These are phyloP conservation scores for Fusarium mexicanum DNA, from an alignment of 2,329 filamentous ascomycete genomes.

Conservation along the genomic window DNA sequence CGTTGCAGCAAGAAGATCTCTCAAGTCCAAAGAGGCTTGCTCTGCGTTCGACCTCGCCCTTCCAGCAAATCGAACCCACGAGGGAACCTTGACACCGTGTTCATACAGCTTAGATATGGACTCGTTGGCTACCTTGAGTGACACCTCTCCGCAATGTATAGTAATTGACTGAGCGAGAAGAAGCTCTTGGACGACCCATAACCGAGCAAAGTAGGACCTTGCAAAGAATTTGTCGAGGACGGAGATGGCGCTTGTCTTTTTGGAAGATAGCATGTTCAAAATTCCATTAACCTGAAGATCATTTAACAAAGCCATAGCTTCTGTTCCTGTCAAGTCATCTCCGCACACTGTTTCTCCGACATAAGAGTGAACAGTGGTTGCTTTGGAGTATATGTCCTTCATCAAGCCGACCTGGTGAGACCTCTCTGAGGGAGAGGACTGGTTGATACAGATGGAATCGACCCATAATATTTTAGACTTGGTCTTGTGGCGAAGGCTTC, in stretches of 20 bases:
- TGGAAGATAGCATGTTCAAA: rapidly evolving
- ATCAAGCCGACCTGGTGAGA: not conserved
- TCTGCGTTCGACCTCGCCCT: rapidly evolving
- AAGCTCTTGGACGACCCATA: not conserved
- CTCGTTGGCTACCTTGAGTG: not conserved
- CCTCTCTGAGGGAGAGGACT: not conserved
- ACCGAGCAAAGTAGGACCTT: not conserved
- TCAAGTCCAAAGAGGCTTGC: rapidly evolving
- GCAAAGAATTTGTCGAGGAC: not conserved
- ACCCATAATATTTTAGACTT: not conserved
- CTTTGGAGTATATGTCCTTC: not conserved
- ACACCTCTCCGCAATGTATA: rapidly evolving
- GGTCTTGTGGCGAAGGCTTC: not conserved
- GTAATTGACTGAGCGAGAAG: not conserved
- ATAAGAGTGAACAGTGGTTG: not conserved
- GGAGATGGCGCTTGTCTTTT: rapidly evolving
- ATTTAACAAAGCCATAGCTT: not conserved
- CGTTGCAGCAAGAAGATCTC: not conserved
- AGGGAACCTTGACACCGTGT: not conserved
- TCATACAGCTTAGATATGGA: rapidly evolving
- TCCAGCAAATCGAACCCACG: not conserved
- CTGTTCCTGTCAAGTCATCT: not conserved
- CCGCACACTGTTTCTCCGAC: rapidly evolving
- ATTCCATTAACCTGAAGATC: rapidly evolving
- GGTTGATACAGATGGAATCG: not conserved